Base-by-base conservation (phyloP, 768 basidiomycete species). In the Cantharellus anzutake region DNA sequence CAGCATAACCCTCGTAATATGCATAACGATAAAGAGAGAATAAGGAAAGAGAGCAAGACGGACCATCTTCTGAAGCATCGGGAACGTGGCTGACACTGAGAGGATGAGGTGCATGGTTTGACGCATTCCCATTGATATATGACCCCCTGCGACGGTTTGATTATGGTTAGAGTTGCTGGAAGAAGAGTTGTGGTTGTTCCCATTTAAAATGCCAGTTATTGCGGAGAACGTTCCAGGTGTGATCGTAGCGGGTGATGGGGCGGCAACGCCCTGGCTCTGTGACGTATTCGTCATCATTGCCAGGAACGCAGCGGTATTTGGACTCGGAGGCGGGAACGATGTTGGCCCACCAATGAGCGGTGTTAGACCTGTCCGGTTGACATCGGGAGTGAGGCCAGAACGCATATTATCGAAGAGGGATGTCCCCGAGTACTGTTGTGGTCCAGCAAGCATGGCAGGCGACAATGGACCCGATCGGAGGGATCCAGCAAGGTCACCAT, bases 361-460 rank as follows among this genome's bases (percentile, higher is more conserved):
- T 2, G 89, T 91, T 60, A 91, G 76, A 44, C 91, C 91, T 0
- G 87, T 86, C 20, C 86, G 74, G 2, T 69, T 68, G 35, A 67
- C 70, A 16, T 71, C 68, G 78, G 91, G 53, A 4, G 91, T 93
- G 64, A 94, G 81, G 40, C 92, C 89, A 0, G 90, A 91, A 51
- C 89, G 60, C 62, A 80, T 40, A 64, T 78, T 66, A 67, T 91
- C 88, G 68, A 89, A 93, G 56, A 75, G 64, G 34, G 56, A 50
- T 14, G 52, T 55, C 14, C 52, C 52, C 14, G 14, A 7, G 34
- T 40, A 38, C 51, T 59, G 66, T 68, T 81, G 82, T 2, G 91
- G 93, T 4, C 86, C 94, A 37, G 88, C 81, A 61, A 96, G 83
- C 89, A 97, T 94, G 59, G 94, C 92, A 39, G 94, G 94, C 3